phyloP scores from a whole-genome alignment of 2,329 filamentous ascomycete genomes.

The Clonostachys rhizophaga region DNA sequence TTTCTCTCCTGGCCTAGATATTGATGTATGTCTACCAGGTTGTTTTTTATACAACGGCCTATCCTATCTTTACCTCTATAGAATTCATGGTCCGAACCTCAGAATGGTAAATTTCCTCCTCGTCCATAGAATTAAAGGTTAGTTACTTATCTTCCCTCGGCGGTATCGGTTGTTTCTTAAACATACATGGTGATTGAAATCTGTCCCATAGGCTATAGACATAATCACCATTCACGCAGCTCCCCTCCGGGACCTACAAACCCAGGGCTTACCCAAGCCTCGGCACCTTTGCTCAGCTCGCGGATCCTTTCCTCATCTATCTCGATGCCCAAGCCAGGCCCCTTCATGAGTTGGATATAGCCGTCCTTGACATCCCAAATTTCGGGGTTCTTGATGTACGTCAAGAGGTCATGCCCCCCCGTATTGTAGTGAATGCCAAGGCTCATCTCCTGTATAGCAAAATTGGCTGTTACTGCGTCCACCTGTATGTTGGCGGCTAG shows the following conservation, averaged over 20 bases:
- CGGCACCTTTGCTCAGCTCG: conserved; percentile 48
- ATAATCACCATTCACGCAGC: conserved; percentile 59
- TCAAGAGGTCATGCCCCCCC: conserved; percentile 59
- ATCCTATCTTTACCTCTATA: too few relatives aligned
- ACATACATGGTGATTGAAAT: too few relatives aligned
- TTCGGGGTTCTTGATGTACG: conserved; percentile 59
- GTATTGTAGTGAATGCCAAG: conserved; percentile 77
- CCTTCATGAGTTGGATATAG: conserved; percentile 55
- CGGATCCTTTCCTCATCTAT: conserved; percentile 66
- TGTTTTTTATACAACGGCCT: too few relatives aligned
- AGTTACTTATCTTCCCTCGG: too few relatives aligned
- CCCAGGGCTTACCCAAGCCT: conserved; percentile 61
- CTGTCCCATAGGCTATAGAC: too few relatives aligned
- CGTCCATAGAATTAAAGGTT: too few relatives aligned
- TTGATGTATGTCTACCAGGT: too few relatives aligned
- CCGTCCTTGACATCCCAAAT: conserved; percentile 65
- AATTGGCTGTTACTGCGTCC: conserved; percentile 56
- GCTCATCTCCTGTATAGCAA: conserved; percentile 74
- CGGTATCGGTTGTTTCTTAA: too few relatives aligned
- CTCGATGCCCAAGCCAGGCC: conserved; percentile 58
- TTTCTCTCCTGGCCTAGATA: too few relatives aligned
- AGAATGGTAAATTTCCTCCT: too few relatives aligned
- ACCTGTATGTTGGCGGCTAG: conserved; percentile 69
- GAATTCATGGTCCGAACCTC: too few relatives aligned
- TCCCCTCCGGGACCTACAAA: conserved; percentile 65